phyloP scores from a whole-genome alignment of 2,329 filamentous ascomycete species.

The Aspergillus pseudotamarii region DNA sequence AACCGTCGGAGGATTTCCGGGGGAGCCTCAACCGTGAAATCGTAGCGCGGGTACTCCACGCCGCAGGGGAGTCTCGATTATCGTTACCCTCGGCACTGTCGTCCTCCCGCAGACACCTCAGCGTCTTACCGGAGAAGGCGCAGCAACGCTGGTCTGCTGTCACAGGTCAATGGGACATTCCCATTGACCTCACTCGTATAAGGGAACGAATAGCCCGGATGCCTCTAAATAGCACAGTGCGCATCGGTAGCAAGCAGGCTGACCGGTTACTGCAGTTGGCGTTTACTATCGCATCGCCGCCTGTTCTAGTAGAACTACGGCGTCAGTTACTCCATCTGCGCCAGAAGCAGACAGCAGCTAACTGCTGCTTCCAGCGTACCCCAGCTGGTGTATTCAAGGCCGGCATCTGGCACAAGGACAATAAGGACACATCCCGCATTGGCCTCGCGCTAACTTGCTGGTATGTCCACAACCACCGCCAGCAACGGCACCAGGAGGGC shows the following conservation, averaged over 20 bases:
- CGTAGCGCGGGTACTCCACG: no score
- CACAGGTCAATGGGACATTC: no score
- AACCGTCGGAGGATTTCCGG: no score
- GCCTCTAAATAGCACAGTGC: not conserved
- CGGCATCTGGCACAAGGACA: constrained; percentile 6
- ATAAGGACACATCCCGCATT: constrained; percentile 11
- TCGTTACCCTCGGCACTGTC: no score
- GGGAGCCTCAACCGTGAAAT: no score
- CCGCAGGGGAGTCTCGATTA: no score
- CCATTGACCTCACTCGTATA: no score
- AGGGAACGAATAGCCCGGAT: no score
- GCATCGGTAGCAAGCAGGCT: constrained; percentile 8
- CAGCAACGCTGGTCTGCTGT: no score
- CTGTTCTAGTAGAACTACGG: constrained; percentile 6
- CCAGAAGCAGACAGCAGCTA: not conserved
- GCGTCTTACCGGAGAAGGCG: no score
- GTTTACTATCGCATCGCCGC: constrained; percentile 12
- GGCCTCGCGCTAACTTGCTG: constrained; percentile 8
- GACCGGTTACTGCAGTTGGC: constrained; percentile 12
- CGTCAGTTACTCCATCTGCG: constrained; percentile 10
- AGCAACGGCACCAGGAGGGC: not conserved
- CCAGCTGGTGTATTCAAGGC: constrained; percentile 9
- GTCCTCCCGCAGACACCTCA: no score
- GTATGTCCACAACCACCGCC: constrained; percentile 9
- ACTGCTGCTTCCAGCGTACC: not conserved